A percentile compares a stretch with the other conserved stretches of the same genome.
Evolutionary conservation across 2,329 filamentous ascomycete species (phyloP).

Genomic region (Calonectria hongkongensis): DNA sequence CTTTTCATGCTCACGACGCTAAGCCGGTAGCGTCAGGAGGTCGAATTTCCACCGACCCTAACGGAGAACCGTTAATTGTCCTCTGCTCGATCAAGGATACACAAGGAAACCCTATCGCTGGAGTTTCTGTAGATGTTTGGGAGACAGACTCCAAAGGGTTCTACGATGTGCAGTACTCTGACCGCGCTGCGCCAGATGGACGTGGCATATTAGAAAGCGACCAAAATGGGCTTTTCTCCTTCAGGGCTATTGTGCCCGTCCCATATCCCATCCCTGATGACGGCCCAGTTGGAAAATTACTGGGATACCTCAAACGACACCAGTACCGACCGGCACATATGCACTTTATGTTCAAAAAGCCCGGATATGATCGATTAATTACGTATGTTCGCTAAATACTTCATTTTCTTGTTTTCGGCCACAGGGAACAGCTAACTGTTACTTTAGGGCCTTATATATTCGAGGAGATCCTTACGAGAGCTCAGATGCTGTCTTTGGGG

Average conservation of each 20-base stretch:
- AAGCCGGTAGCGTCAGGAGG: conserved; percentile 70
- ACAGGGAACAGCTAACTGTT: no score
- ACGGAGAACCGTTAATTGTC: conserved; percentile 79
- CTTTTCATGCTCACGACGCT: conserved; percentile 86
- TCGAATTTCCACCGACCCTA: conserved; percentile 74
- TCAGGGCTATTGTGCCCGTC: conserved; percentile 88
- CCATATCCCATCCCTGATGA: conserved; percentile 90
- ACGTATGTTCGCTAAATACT: no score
- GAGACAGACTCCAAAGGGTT: conserved; percentile 85
- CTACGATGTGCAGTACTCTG: conserved; percentile 84
- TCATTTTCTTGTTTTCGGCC: no score
- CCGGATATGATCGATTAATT: no score
- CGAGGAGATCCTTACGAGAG: no score
- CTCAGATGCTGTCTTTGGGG: no score
- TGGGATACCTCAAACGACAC: conserved; percentile 79
- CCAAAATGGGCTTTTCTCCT: conserved; percentile 75
- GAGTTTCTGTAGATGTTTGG: conserved; percentile 85
- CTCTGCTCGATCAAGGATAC: conserved; percentile 80
- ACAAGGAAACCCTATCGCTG: conserved; percentile 73
- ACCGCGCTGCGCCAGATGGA: conserved; percentile 65
- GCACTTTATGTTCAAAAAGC: conserved; percentile 40
- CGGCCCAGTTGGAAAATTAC: conserved; percentile 85
- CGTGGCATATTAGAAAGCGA: conserved; percentile 55
- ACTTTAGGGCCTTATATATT: no score
- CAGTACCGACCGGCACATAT: conserved; percentile 85